Base-by-base conservation (phyloP, 257 asterid genomes). In the Nicotiana sylvestris region DNA sequence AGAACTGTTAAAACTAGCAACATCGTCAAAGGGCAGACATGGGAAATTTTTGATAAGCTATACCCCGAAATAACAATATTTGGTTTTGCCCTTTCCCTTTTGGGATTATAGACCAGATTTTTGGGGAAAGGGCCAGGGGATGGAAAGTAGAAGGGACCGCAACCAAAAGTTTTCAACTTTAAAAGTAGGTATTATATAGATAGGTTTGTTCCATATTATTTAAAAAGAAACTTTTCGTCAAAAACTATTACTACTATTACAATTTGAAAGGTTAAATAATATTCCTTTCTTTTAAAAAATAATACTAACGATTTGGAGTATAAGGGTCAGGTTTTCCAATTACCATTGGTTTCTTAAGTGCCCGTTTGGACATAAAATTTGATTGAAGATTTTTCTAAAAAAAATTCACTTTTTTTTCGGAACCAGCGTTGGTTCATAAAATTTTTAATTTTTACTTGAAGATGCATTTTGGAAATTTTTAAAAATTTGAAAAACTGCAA, bases 121-220 rank as follows among this genome's bases (percentile, higher is more conserved):
- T 39, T 16, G 15, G 64, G 60, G 58, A 70, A 43, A 4, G 30
- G 68, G 10, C 10, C 46, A 56, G 66, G 82, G 74, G 33, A 60
- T 58, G 39, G 64, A 78, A 82, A 64, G 43, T 32, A 77, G 81
- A 11, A 30, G 82, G 93, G 93, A 88, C 93, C 92, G 74, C 84
- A 76, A 69, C 57, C 80, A 77, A 87, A 66, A 43, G 35, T 76
- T 76, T 82, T 64, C 10, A 56, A 68, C 62, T 25, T 61, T 66
- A 82, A 84, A 30, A 30, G 32, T 1, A 1, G 2, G 32, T 30
- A 30, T 30, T 30, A 30, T 30, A 30, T 30, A 30, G 1, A 30
- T 30, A 30, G 32, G 85, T 65, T 29, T 65, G 18, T 29, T 29
- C n/a, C 37, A 27, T 65, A 65, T 12, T 27, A 65, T 65, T 65